A percentile compares a stretch with the other conserved stretches of the same genome.
Conservation (phyloP, 2,329 filamentous ascomycete genomes). For the Didymella pomorum region DNA sequence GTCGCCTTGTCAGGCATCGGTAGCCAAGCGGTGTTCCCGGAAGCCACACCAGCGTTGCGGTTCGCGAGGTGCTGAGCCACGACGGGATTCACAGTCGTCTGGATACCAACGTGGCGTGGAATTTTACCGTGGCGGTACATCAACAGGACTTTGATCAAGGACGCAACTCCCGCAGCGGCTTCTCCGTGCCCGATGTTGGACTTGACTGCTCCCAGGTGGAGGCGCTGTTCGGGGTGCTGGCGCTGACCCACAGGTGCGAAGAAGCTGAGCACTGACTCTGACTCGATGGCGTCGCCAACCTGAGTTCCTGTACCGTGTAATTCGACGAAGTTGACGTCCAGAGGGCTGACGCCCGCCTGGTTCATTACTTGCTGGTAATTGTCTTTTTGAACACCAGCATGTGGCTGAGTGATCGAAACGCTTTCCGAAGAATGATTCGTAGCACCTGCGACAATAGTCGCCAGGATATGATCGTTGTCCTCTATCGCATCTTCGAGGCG, state of each 20-base stretch:
- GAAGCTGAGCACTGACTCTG: not conserved
- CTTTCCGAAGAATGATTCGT: too few relatives aligned
- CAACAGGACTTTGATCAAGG: not conserved
- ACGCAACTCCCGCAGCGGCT: not conserved
- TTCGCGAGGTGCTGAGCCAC: not conserved
- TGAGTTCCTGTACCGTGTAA: conserved; percentile 25
- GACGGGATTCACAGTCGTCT: not conserved
- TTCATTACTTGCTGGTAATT: too few relatives aligned
- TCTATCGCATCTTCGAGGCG: conserved; percentile 9
- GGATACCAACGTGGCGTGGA: not conserved
- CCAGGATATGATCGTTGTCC: not conserved
- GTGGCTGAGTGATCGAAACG: too few relatives aligned
- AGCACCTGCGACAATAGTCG: not conserved
- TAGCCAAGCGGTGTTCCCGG: not conserved
- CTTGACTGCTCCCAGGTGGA: not conserved
- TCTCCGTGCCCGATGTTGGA: not conserved
- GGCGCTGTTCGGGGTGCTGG: too few relatives aligned
- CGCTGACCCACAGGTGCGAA: not conserved
- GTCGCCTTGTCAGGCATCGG: conserved; percentile 10
- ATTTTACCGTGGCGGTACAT: not conserved
- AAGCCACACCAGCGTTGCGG: not conserved
- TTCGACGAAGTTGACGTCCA: conserved; percentile 14
- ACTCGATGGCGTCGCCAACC: not conserved
- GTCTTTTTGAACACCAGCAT: too few relatives aligned
- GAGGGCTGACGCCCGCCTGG: too few relatives aligned